Evolutionary conservation across 169 alveolate genomes (phyloP).

Genomic region (Plasmodium coatneyi): DNA sequence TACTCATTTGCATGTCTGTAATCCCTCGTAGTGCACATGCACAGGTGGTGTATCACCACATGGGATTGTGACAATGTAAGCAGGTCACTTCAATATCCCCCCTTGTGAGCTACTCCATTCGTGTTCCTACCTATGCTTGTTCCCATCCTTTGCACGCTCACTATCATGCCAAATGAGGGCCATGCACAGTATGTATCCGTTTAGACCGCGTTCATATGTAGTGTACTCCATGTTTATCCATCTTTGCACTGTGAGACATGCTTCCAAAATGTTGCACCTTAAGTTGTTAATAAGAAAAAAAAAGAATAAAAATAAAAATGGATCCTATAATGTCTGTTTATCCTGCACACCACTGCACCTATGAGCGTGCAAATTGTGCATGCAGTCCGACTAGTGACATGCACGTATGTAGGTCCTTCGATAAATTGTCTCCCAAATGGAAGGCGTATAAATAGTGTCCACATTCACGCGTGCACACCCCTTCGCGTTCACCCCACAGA

Average conservation of each 20-base stretch:
- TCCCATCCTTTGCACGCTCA: neutral
- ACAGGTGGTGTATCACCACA: neutral
- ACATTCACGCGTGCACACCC: neutral
- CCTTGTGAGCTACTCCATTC: neutral
- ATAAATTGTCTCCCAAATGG: neutral
- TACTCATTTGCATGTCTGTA: no score
- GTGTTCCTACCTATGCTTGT: neutral
- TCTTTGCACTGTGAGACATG: neutral
- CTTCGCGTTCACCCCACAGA: conserved; percentile 74
- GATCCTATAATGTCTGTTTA: neutral
- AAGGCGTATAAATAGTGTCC: neutral
- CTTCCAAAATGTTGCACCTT: neutral
- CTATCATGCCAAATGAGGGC: neutral
- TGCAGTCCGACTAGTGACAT: neutral
- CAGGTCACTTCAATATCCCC: neutral
- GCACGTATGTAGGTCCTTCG: neutral
- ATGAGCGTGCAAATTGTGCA: neutral
- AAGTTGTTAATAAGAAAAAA: neutral
- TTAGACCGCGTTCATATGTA: neutral
- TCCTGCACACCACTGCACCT: neutral
- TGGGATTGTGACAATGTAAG: neutral
- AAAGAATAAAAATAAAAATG: neutral
- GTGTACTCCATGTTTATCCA: neutral
- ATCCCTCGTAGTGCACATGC: no score
- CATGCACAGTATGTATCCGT: neutral